A percentile compares a stretch with the other conserved stretches of the same genome.
Conservation (phyloP, 2,329 filamentous ascomycete species). For the Fusarium equiseti region DNA sequence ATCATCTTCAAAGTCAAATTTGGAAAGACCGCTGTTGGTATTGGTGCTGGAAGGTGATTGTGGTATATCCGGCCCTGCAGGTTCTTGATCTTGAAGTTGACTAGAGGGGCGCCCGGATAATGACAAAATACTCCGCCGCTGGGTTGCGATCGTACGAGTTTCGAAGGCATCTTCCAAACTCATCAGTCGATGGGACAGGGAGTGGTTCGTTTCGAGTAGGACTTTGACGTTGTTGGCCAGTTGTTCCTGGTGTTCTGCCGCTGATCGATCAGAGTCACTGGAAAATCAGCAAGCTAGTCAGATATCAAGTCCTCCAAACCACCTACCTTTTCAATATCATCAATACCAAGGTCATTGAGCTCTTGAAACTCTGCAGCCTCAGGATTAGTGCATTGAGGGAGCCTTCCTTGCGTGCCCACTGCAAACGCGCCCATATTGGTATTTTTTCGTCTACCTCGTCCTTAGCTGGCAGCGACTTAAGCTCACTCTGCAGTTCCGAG, state of each 20-base stretch:
- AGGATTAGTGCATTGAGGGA: rapidly evolving
- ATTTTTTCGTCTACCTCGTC: background rate
- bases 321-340: conserved; percentile 10
- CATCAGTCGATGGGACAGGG: background rate
- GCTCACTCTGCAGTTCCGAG: conserved; percentile 15
- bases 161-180: conserved; percentile 10
- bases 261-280: background rate
- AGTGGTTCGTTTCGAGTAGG: conserved; percentile 7
- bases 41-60: rapidly evolving
- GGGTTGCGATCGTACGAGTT: background rate
- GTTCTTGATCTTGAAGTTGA: no score
- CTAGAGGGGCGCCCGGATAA: rapidly evolving
- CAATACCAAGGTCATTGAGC: conserved; percentile 11
- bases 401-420: conserved; percentile 11
- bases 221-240: rapidly evolving
- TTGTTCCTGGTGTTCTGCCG: background rate
- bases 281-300: rapidly evolving
- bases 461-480: background rate
- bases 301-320: rapidly evolving
- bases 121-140: background rate
- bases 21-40: rapidly evolving
- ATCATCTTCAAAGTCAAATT: background rate
- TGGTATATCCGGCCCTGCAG: rapidly evolving
- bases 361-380: background rate
- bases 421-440: background rate